Conservation (phyloP, 1,284 basidiomycete species). For the Pyrrhoderma noxium region DNA sequence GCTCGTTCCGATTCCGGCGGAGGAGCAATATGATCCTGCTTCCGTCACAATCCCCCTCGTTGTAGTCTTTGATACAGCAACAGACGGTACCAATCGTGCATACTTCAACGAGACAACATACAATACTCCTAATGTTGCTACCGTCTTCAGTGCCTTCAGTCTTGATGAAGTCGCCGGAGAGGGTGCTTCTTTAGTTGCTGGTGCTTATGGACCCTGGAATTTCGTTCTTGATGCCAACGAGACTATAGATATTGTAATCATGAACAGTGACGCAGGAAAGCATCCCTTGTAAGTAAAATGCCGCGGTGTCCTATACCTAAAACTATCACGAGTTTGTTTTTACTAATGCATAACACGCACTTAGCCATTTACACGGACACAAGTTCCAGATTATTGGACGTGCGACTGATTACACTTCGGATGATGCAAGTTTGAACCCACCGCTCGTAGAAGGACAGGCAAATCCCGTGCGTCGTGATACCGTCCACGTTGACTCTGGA, state of each 20-base stretch:
- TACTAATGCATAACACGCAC: neutral
- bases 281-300: conserved; percentile 16
- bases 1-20: conserved; percentile 47
- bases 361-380: conserved; percentile 78
- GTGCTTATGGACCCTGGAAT: conserved; percentile 76
- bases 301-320: neutral
- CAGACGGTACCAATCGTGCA: conserved; percentile 73
- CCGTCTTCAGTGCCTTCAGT: conserved; percentile 67
- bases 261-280: conserved; percentile 58
- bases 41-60: conserved; percentile 49
- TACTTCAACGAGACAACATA: conserved; percentile 71
- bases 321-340: no score
- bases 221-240: conserved; percentile 70
- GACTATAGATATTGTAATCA: conserved; percentile 74
- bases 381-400: conserved; percentile 74
- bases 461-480: conserved; percentile 86
- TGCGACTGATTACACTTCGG: conserved; percentile 65
- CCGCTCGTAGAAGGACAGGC: conserved; percentile 64
- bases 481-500: conserved; percentile 55
- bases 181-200: conserved; percentile 40
- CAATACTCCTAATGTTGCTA: conserved; percentile 62
- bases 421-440: conserved; percentile 76
- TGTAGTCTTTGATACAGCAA: conserved; percentile 62
- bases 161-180: conserved; percentile 37
- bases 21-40: conserved; percentile 37